Conservation (phyloP, 2,329 filamentous ascomycete species). For the Neofusicoccum parvum region DNA sequence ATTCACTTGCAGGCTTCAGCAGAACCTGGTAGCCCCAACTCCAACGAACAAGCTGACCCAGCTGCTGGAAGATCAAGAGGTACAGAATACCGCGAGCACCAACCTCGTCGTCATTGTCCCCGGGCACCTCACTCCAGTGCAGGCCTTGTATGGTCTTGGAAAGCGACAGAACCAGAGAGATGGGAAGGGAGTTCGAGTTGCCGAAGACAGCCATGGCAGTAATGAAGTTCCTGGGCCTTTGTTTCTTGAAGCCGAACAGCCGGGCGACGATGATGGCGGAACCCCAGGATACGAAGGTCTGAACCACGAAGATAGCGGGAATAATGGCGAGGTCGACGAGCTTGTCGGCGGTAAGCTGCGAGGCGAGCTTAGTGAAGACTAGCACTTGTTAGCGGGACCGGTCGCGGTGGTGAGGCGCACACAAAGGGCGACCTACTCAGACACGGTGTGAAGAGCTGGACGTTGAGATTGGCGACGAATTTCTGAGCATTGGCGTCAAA, state of each 20-base stretch:
- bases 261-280: conserved; percentile 72
- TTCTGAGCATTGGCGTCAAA: conserved; percentile 97
- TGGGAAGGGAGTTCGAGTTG: conserved; percentile 96
- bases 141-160: conserved; percentile 89
- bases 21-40: conserved; percentile 97
- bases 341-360: conserved; percentile 89
- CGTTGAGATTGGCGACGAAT: conserved; percentile 94
- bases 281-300: conserved; percentile 82
- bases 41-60: conserved; percentile 94
- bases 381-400: conserved; percentile 9
- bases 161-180: conserved; percentile 91
- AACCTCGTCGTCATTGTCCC: conserved; percentile 94
- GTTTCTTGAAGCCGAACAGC: conserved; percentile 76
- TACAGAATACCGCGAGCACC: conserved; percentile 93
- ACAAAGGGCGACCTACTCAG: conserved; percentile 65
- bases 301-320: conserved; percentile 87
- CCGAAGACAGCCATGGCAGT: conserved; percentile 97
- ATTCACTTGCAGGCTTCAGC: conserved; percentile 79
- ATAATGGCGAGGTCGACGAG: conserved; percentile 89
- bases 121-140: conserved; percentile 88
- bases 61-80: conserved; percentile 93
- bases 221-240: conserved; percentile 85
- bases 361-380: conserved; percentile 97
- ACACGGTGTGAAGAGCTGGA: conserved; percentile 94
- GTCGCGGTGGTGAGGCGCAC: background rate